Percentiles rank a stretch among this genome's conserved stretches.
These are phyloP conservation scores for Cryphonectria radicalis DNA, from an alignment of 2,329 filamentous ascomycete genomes.

Conservation along the genomic window DNA sequence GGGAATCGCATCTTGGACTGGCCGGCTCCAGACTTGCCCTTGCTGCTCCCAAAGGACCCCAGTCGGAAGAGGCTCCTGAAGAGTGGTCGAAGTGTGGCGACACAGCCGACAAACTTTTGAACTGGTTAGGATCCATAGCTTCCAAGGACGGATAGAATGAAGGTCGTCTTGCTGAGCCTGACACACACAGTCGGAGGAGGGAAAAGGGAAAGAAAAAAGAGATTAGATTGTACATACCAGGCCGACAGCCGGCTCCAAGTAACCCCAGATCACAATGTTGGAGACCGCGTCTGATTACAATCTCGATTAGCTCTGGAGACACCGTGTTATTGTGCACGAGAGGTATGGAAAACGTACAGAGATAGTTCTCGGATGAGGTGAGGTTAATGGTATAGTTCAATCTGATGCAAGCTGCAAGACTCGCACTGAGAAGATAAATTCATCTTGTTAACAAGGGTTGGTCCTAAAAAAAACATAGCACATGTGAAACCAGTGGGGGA, in stretches of 20 bases:
- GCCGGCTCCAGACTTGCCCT: slow-evolving; percentile 17
- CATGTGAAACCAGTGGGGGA: neutral
- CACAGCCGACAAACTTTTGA: slow-evolving; percentile 22
- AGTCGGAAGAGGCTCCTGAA: slow-evolving; percentile 26
- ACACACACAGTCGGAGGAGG: neutral
- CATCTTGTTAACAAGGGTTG: neutral
- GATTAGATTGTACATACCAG: slow-evolving; percentile 1
- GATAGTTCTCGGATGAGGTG: slow-evolving; percentile 19
- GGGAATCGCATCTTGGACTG: slow-evolving; percentile 16
- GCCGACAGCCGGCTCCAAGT: slow-evolving; percentile 26
- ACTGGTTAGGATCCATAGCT: neutral
- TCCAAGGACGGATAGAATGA: neutral
- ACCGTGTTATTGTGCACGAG: neutral
- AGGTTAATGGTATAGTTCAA: slow-evolving; percentile 28
- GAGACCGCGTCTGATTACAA: slow-evolving; percentile 10
- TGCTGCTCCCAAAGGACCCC: slow-evolving; percentile 21
- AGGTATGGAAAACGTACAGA: slow-evolving; percentile 15
- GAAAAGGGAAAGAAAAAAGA: neutral
- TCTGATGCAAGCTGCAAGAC: slow-evolving; percentile 27
- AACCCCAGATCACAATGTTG: slow-evolving; percentile 28
- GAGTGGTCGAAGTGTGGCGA: slow-evolving; percentile 27
- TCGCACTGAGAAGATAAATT: slow-evolving; percentile 10
- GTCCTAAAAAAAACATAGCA: neutral
- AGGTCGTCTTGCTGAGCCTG: neutral
- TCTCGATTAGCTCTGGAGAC: neutral